phyloP scores from a whole-genome alignment of 1,139 yeast genomes.

The Scheffersomyces titani region DNA sequence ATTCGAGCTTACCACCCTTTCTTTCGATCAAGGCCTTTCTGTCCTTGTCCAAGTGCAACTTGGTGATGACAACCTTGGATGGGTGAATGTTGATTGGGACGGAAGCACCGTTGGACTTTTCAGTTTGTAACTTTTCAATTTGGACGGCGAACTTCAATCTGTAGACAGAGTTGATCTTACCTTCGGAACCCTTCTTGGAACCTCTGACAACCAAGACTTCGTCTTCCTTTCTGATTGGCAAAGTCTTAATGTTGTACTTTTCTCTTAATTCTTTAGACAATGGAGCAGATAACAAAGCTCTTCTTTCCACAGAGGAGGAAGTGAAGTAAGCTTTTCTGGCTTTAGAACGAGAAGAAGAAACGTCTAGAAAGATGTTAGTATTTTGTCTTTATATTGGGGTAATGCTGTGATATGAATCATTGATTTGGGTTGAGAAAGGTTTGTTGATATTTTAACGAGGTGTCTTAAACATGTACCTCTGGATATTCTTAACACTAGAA shows the following conservation, averaged over 20 bases:
- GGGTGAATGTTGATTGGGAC: conserved; percentile 98
- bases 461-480: neutral
- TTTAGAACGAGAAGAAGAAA: conserved; percentile 99
- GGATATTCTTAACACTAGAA: neutral
- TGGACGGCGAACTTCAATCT: conserved; percentile 97
- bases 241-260: conserved; percentile 92
- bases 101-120: conserved; percentile 98
- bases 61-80: conserved; percentile 98
- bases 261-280: conserved; percentile 98
- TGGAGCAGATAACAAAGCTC: conserved; percentile 96
- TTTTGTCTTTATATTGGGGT: neutral
- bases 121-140: conserved; percentile 96
- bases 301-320: conserved; percentile 96
- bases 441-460: neutral
- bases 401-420: neutral
- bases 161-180: conserved; percentile 97
- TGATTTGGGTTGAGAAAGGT: neutral
- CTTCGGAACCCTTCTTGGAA: conserved; percentile 99
- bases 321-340: conserved; percentile 99
- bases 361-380: conserved; percentile 63
- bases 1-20: conserved; percentile 70
- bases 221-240: conserved; percentile 99
- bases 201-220: conserved; percentile 97
- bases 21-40: conserved; percentile 96
- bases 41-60: conserved; percentile 97